phyloP scores from a whole-genome alignment of 345 rosid genomes.

The Pseudoturritis turrita region DNA sequence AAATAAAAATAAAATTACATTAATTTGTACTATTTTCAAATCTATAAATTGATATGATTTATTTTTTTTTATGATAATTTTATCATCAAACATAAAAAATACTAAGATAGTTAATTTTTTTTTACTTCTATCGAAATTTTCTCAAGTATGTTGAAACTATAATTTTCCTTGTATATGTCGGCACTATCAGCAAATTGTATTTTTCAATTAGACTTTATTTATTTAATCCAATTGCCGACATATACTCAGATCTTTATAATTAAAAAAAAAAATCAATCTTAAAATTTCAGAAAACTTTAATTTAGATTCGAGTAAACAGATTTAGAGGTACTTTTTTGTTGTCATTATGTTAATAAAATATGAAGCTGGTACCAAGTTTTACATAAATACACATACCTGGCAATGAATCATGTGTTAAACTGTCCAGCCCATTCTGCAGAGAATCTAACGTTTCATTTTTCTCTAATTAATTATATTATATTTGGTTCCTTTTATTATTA shows the following conservation, averaged over 20 bases:
- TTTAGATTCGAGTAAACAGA: slow-evolving; percentile 13
- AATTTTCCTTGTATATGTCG: not conserved
- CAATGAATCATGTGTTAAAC: slow-evolving; percentile 2
- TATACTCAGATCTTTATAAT: not conserved
- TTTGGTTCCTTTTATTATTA: too few relatives aligned
- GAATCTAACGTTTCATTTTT: slow-evolving; percentile 3
- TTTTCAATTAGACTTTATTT: not conserved
- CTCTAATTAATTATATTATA: not conserved
- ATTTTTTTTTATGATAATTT: not conserved
- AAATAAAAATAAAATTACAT: not conserved
- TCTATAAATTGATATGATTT: not conserved
- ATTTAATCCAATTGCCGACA: slow-evolving; percentile 17
- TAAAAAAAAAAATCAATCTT: slow-evolving; percentile 6
- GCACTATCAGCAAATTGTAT: not conserved
- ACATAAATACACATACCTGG: not conserved
- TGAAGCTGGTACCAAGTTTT: not conserved
- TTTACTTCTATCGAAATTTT: too few relatives aligned
- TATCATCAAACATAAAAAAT: not conserved
- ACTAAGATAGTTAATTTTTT: not conserved
- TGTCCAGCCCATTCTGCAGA: not conserved
- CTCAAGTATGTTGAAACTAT: not conserved
- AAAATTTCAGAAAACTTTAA: slow-evolving; percentile 9
- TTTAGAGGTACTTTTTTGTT: not conserved
- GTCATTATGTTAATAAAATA: slow-evolving; percentile 10
- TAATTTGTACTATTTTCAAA: not conserved